Base-by-base conservation (phyloP, 1,284 basidiomycete species). In the Ganoderma boninense region DNA sequence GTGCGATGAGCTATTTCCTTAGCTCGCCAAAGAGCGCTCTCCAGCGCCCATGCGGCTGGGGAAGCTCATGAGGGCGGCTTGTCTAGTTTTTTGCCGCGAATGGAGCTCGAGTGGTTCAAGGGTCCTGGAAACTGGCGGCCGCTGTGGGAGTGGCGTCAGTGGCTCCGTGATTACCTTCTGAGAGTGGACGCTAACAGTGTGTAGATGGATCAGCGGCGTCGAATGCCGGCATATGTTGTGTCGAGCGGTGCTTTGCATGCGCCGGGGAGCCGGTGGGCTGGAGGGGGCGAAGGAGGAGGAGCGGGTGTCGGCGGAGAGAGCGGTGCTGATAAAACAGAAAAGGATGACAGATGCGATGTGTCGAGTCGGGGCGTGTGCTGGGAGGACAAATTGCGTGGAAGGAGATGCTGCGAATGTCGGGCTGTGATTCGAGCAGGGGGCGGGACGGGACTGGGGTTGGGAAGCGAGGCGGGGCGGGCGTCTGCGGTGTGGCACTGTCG, bases 401-500 rank as follows among this genome's bases (percentile, higher is more conserved):
- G 11, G 35, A n/a, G 16, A 16, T 29, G 29, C 38, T 16, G 61
- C 40, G 46, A 40, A 11, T 64, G 62, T 44, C 65, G 62, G 44
- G 43, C 29, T 16, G 29, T 42, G 43, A 32, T 59, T 35, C 26
- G 61, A 46, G 43, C 42, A 52, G n/a, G n/a, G 46, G 20, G 2
- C 20, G 46, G 46, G 46, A 20, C n/a, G 49, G 49, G 49, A 52
- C 49, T 20, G n/a, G 26, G 29, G 52, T 43, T 54, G 43, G 61
- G 62, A 40, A n/a, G 26, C 32, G 29, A 56, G 20, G 46, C 23
- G 49, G 35, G 38, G 23, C 32, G 70, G 66, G 73, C 69, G 68
- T 52, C 67, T 71, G 18, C 10, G 42, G 11, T 54, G 73, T 74
- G 70, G 71, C 73, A 66, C 66, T 69, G 72, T 64, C 44, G 44